phyloP scores from a whole-genome alignment of 2,329 filamentous ascomycete genomes.

The Fusarium penzigii region DNA sequence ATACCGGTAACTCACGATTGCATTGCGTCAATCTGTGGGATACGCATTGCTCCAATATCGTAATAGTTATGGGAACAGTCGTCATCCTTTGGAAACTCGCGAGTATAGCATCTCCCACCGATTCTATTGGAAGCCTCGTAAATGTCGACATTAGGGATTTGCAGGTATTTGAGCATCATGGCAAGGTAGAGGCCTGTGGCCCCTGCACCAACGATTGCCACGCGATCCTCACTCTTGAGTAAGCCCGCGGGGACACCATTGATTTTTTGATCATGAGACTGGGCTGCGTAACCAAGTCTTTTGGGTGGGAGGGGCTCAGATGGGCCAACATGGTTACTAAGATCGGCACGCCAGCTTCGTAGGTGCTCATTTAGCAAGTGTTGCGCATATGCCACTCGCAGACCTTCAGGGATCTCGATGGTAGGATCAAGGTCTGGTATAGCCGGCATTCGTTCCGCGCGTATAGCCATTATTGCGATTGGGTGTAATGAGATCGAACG shows the following conservation, averaged over 20 bases:
- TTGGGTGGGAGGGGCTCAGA: background rate
- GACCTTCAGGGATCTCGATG: no score
- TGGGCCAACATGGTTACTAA: background rate
- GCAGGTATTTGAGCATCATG: constrained; percentile 16
- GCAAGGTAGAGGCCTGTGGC: constrained; percentile 13
- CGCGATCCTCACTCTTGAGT: constrained; percentile 3
- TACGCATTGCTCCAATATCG: constrained; percentile 18
- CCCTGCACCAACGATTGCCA: constrained; percentile 15
- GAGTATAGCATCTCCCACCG: constrained; percentile 6
- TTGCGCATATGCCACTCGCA: no score
- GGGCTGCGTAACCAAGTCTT: background rate
- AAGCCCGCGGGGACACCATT: background rate
- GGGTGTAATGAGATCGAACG: no score
- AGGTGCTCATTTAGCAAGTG: no score
- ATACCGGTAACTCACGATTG: constrained; percentile 3
- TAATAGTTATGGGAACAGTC: constrained; percentile 16
- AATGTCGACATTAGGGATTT: constrained; percentile 13
- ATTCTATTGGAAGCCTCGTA: constrained; percentile 13
- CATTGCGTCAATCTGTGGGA: constrained; percentile 13
- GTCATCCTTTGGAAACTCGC: constrained; percentile 1
- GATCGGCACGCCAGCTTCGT: background rate
- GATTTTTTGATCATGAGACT: background rate
- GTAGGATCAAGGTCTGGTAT: no score
- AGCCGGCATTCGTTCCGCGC: no score
- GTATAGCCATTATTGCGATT: no score